Percentiles rank a stretch among this genome's conserved stretches.
Evolutionary conservation across 1,139 yeast species (phyloP).

Genomic region (Yamadazyma sp.): DNA sequence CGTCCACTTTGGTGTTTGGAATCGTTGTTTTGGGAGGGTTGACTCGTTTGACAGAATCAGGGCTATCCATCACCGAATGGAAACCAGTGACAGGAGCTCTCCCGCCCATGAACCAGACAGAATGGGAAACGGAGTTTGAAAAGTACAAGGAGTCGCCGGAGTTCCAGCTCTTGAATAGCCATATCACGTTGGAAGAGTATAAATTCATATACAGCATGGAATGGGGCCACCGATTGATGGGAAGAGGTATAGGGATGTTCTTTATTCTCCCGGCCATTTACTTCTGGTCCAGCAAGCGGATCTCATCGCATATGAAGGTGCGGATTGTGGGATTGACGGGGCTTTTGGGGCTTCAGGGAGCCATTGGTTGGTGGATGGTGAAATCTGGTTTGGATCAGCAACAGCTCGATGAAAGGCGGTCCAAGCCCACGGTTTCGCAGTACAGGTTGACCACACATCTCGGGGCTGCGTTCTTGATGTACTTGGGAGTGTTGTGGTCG

Average conservation of each 20-base stretch:
- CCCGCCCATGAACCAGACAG: constrained; percentile 77
- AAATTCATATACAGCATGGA: constrained; percentile 96
- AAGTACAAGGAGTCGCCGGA: constrained; percentile 89
- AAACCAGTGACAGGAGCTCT: constrained; percentile 93
- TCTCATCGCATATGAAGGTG: constrained; percentile 68
- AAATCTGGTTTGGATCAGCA: constrained; percentile 88
- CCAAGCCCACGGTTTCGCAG: constrained; percentile 95
- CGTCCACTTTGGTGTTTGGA: constrained; percentile 88
- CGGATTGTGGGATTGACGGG: constrained; percentile 72
- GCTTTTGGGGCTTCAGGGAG: constrained; percentile 88
- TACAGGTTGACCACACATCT: constrained; percentile 92
- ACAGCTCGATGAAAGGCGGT: constrained; percentile 72
- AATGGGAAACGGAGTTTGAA: constrained; percentile 83
- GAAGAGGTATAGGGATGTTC: constrained; percentile 83
- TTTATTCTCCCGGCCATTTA: constrained; percentile 84
- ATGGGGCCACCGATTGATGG: constrained; percentile 94
- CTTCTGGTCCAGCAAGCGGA: constrained; percentile 64
- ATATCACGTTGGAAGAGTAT: constrained; percentile 88
- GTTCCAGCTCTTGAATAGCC: constrained; percentile 83
- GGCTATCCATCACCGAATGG: constrained; percentile 97
- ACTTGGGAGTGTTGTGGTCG: constrained; percentile 86
- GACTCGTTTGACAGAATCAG: constrained; percentile 93
- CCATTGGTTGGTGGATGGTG: constrained; percentile 99
- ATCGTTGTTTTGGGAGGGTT: constrained; percentile 96
- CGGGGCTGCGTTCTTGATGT: constrained; percentile 88